Evolutionary conservation across 2,329 filamentous ascomycete species (phyloP), one percentile per base, ranked within the genome.

Genomic region (Cladosporium sp.): DNA sequence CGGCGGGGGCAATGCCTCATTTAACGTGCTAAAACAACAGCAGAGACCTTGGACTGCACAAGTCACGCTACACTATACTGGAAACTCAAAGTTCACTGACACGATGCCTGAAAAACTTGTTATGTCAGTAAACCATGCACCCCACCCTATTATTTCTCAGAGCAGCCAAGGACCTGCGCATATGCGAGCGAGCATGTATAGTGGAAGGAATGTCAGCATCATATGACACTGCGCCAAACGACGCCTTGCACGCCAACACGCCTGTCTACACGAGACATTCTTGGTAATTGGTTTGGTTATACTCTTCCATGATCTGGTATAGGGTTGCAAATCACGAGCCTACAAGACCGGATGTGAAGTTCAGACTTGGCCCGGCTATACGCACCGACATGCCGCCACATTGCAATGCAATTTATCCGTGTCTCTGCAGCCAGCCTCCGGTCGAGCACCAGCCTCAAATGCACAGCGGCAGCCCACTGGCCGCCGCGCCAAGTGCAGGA

Each of bases 311-410:
- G 12, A 12, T n/a, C 10, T 21, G 41, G 12, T 21, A 2, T 47
- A 47, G 41, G n/a, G 24, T 21, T 24, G 3, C 41, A 47, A 21
- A 47, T 24, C 41, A 47, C n/a, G 41, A 47, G 41, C 8, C 8
- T 18, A 47, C 41, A 21, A 47, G 41, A 21, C 41, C 41, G 41
- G 41, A 47, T 47, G 41, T 47, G n/a, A 47, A 47, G 41, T 47
- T 47, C n/a, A 47, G 26, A 34, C 52, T 55, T 55, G 52, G 52
- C 52, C 52, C 52, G 52, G 52, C 52, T 30, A n/a, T 34, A 58
- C 55, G 55, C 21, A 24, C 55, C 55, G 55, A 58, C 32, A 41
- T 41, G 55, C 55, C 55, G 55, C 30, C 55, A 36, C 32, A n/a
- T 15, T 24, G 5, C 1, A 14, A 5, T 36, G 55, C 32, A 32